Conservation (phyloP, 805 yeast species). For the Candida sithepensis region DNA sequence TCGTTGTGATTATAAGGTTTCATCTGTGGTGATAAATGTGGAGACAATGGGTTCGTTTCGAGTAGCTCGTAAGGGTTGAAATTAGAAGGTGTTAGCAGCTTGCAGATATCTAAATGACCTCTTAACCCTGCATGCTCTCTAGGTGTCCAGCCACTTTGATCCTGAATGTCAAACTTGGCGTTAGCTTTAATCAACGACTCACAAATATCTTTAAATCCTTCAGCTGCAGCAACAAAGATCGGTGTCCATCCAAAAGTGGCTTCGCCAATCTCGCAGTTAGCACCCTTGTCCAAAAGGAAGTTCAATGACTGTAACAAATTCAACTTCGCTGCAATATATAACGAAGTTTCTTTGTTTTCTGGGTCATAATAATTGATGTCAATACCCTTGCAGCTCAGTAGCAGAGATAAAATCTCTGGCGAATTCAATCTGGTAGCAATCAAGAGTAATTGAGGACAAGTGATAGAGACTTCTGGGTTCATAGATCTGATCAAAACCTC, state of each 20-base stretch:
- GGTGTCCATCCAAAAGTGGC: constrained; percentile 91
- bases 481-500: constrained; percentile 51
- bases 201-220: constrained; percentile 64
- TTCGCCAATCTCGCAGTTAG: constrained; percentile 76
- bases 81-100: constrained; percentile 50
- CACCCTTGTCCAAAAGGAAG: constrained; percentile 53
- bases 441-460: constrained; percentile 56
- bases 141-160: constrained; percentile 95
- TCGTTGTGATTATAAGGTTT: constrained; percentile 28
- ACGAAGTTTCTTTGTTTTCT: constrained; percentile 70
- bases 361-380: constrained; percentile 60
- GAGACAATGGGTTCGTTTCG: constrained; percentile 17
- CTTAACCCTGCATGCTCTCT: constrained; percentile 92
- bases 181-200: constrained; percentile 48
- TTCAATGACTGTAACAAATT: constrained; percentile 52
- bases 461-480: constrained; percentile 33
- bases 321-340: constrained; percentile 75
- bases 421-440: constrained; percentile 68
- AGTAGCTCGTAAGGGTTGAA: constrained; percentile 32
- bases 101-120: constrained; percentile 76
- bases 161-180: constrained; percentile 54
- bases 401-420: constrained; percentile 47
- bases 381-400: constrained; percentile 55
- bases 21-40: constrained; percentile 30
- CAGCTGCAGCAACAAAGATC: constrained; percentile 82